A percentile compares a stretch with the other conserved stretches of the same genome.
Evolutionary conservation across 2,329 filamentous ascomycete genomes (phyloP).

Genomic region (Grosmannia serpens): DNA sequence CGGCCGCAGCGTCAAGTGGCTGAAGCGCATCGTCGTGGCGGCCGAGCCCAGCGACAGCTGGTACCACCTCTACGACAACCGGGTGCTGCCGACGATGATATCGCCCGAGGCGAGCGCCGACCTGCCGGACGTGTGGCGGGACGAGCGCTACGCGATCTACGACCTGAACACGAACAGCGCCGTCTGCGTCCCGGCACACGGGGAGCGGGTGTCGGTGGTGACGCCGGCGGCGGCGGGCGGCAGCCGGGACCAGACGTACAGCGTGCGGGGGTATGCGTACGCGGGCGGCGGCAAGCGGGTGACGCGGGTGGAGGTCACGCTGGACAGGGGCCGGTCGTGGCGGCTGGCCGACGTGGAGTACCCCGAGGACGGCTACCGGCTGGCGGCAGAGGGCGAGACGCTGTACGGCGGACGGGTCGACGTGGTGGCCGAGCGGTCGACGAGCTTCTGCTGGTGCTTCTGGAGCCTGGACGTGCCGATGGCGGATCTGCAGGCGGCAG

Average conservation of each 20-base stretch:
- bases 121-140: constrained; percentile 67
- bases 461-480: constrained; percentile 64
- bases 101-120: constrained; percentile 69
- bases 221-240: constrained; percentile 18
- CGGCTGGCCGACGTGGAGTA: constrained; percentile 65
- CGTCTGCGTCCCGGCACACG: constrained; percentile 66
- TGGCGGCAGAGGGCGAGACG: constrained; percentile 42
- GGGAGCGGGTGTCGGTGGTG: constrained; percentile 48
- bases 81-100: constrained; percentile 77
- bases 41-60: constrained; percentile 76
- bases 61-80: constrained; percentile 93
- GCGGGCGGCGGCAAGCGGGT: constrained; percentile 76
- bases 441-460: constrained; percentile 11
- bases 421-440: constrained; percentile 59
- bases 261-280: constrained; percentile 73
- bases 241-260: constrained; percentile 38
- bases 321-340: constrained; percentile 76
- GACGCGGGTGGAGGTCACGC: constrained; percentile 69
- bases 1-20: constrained; percentile 86
- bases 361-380: constrained; percentile 73
- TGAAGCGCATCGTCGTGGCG: constrained; percentile 71
- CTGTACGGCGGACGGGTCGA: constrained; percentile 64
- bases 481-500: constrained; percentile 47
- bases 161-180: constrained; percentile 83
- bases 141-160: constrained; percentile 87